A percentile compares a stretch with the other conserved stretches of the same genome.
These are phyloP conservation scores for Chamaenerion angustifolium DNA, from an alignment of 345 rosid genomes.

Conservation along the genomic window DNA sequence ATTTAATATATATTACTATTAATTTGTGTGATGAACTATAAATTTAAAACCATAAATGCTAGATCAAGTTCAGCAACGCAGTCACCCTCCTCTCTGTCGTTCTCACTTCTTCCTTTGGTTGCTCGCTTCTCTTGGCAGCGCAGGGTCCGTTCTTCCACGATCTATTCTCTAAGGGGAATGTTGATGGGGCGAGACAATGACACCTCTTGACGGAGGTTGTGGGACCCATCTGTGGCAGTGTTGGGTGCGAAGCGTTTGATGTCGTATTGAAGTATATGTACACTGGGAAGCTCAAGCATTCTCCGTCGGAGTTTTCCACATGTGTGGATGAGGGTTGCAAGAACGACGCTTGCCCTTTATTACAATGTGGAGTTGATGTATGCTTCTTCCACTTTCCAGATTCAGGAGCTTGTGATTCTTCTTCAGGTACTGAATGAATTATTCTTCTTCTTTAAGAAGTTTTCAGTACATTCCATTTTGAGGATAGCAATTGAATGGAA, in stretches of 20 bases:
- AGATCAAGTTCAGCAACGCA: too few relatives aligned
- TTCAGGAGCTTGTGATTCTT: constrained; percentile 24
- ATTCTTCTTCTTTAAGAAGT: too few relatives aligned
- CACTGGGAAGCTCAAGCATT: constrained; percentile 22
- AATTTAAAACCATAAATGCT: too few relatives aligned
- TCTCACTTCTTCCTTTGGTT: too few relatives aligned
- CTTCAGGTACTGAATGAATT: constrained; percentile 27
- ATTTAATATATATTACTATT: too few relatives aligned
- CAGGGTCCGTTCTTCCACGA: constrained; percentile 24
- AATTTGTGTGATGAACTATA: too few relatives aligned
- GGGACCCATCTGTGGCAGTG: constrained; percentile 10
- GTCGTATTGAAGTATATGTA: constrained; percentile 27
- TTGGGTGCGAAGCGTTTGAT: constrained; percentile 29
- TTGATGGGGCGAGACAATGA: constrained; percentile 16
- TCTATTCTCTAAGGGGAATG: constrained; percentile 12
- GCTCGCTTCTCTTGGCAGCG: too few relatives aligned
- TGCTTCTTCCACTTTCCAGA: constrained; percentile 27
- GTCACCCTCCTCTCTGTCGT: too few relatives aligned
- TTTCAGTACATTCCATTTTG: too few relatives aligned
- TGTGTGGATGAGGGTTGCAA: constrained; percentile 26
- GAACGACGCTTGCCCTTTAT: constrained; percentile 27
- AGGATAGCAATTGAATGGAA: too few relatives aligned
- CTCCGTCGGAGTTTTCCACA: constrained; percentile 25
- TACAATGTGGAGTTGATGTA: constrained; percentile 32
- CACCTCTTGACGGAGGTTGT: constrained; percentile 17